Percentiles rank a stretch among this genome's conserved stretches.
phyloP scores from a whole-genome alignment of 2,329 filamentous ascomycete species.

The Monosporascus sp. region DNA sequence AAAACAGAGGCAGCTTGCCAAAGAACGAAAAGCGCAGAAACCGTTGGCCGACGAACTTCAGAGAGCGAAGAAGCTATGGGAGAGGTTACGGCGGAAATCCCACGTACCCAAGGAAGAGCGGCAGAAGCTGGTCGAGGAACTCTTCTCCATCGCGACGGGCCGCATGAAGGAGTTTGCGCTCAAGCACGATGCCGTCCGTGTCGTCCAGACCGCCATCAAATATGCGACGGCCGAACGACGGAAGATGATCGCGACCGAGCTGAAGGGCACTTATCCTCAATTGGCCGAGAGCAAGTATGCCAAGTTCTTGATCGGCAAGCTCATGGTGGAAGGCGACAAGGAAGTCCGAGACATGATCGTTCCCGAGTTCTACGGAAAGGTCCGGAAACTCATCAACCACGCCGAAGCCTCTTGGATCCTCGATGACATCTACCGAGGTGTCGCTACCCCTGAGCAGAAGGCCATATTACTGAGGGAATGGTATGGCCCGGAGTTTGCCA shows the following conservation, averaged over 20 bases:
- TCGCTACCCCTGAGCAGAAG: conserved; percentile 83
- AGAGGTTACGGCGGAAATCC: conserved; percentile 85
- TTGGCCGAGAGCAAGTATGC: conserved; percentile 94
- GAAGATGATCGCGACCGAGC: conserved; percentile 78
- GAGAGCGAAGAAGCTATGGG: conserved; percentile 95
- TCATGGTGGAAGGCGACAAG: conserved; percentile 84
- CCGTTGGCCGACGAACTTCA: conserved; percentile 86
- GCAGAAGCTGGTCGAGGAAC: conserved; percentile 77
- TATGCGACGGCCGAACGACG: conserved; percentile 83
- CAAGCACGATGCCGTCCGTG: conserved; percentile 96
- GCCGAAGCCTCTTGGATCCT: conserved; percentile 96
- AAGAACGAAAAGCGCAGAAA: conserved; percentile 87
- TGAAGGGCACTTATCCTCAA: conserved; percentile 77
- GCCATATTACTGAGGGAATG: conserved; percentile 82
- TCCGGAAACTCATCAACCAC: conserved; percentile 91
- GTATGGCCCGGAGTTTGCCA: conserved; percentile 90
- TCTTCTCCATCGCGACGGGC: conserved; percentile 87
- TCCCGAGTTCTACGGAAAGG: conserved; percentile 89
- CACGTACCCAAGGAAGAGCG: conserved; percentile 88
- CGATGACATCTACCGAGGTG: conserved; percentile 89
- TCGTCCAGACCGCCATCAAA: conserved; percentile 94
- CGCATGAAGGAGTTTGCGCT: conserved; percentile 93
- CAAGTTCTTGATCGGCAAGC: conserved; percentile 94
- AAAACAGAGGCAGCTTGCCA: conserved; percentile 83
- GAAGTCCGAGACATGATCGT: conserved; percentile 86